These are phyloP conservation scores for Aspergillus nomiae DNA, from an alignment of 2,329 filamentous ascomycete species.

Conservation along the genomic window DNA sequence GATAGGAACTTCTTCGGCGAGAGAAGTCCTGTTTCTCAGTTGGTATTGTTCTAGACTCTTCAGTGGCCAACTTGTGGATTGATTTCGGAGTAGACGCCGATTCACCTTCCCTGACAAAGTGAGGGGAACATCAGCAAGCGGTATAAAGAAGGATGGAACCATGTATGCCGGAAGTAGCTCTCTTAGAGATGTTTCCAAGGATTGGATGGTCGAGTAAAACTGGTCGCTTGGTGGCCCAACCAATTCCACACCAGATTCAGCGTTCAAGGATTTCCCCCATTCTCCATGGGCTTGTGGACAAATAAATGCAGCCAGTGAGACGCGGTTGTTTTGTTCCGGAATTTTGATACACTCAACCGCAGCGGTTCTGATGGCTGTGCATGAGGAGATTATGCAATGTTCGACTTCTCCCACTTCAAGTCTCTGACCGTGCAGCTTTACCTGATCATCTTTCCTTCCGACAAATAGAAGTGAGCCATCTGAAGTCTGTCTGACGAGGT, in stretches of 20 bases:
- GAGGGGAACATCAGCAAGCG: not conserved
- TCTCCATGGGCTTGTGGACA: not conserved
- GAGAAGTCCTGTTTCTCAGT: too few relatives aligned
- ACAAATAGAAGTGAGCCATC: slow-evolving; percentile 33
- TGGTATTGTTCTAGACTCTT: too few relatives aligned
- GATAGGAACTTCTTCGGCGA: too few relatives aligned
- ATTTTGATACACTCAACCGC: not conserved
- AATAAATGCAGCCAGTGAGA: not conserved
- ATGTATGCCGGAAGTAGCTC: slow-evolving; percentile 1
- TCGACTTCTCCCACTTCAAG: slow-evolving; percentile 39
- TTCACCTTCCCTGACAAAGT: slow-evolving; percentile 3
- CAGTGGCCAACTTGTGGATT: not conserved
- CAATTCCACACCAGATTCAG: not conserved
- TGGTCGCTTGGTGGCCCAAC: not conserved
- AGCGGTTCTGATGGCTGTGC: not conserved
- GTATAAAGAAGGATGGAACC: not conserved
- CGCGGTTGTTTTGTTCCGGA: not conserved
- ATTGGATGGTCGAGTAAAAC: not conserved
- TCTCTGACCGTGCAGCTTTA: slow-evolving; percentile 38
- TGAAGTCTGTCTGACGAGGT: slow-evolving; percentile 32
- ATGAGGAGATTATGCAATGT: slow-evolving; percentile 16
- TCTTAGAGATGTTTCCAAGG: not conserved
- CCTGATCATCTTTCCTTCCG: slow-evolving; percentile 36
- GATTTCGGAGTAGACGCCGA: not conserved
- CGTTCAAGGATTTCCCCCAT: not conserved